phyloP scores from a whole-genome alignment of 208 protist genomes.

The Acanthamoeba polyphaga region DNA sequence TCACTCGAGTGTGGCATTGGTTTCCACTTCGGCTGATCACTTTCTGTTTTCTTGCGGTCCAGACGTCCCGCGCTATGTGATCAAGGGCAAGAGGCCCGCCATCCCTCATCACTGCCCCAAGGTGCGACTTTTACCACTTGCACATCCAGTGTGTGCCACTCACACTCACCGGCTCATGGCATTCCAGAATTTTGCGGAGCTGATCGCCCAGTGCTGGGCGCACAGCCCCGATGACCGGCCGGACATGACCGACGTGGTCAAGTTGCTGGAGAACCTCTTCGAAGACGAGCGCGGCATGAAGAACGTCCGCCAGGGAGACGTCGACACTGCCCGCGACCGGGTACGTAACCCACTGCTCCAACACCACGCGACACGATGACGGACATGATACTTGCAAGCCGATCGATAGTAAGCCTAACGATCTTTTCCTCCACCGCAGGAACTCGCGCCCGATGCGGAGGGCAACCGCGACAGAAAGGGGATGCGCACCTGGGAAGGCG shows the following conservation, averaged over 20 bases:
- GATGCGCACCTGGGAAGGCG: conserved; percentile 41
- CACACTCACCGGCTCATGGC: too few species aligned
- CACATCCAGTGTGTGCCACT: too few species aligned
- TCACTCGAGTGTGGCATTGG: too few species aligned
- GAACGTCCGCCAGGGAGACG: neutral
- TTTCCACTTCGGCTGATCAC: too few species aligned
- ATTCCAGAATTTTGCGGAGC: neutral
- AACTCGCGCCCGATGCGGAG: neutral
- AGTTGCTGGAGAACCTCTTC: conserved; percentile 1
- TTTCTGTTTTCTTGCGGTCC: neutral
- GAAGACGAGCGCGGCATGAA: conserved; percentile 19
- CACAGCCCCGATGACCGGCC: conserved; percentile 25
- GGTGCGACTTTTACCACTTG: neutral
- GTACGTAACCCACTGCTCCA: neutral
- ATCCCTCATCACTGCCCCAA: conserved; percentile 72
- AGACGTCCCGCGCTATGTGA: conserved; percentile 66
- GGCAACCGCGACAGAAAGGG: neutral
- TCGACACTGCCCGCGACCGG: neutral
- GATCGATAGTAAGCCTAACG: neutral
- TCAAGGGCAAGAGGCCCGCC: conserved; percentile 56
- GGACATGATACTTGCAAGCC: neutral
- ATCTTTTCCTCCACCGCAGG: neutral
- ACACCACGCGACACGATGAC: neutral
- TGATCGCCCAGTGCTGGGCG: conserved; percentile 38
- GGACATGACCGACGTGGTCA: conserved; percentile 44